These are phyloP conservation scores for Stereum hirsutum DNA, from an alignment of 1,284 basidiomycete genomes.

Conservation along the genomic window DNA sequence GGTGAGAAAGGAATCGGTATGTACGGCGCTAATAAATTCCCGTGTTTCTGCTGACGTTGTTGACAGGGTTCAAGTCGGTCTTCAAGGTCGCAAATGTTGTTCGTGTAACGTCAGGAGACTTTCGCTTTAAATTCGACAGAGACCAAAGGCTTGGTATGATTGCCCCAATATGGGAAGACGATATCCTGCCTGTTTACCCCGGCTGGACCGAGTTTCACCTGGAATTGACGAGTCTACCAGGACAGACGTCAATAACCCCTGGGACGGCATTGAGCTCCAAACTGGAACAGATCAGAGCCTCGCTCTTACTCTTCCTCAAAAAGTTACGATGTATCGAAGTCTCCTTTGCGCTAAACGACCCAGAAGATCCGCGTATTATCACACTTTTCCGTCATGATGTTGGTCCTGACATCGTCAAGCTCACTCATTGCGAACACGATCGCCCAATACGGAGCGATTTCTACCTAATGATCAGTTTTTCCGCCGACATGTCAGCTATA, in stretches of 20 bases:
- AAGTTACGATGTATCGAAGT: slow-evolving; percentile 10
- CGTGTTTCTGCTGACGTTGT: no score
- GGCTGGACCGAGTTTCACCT: slow-evolving; percentile 17
- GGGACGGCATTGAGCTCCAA: slow-evolving; percentile 7
- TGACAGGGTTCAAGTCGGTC: slow-evolving; percentile 16
- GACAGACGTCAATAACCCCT: no score
- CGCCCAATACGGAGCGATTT: no score
- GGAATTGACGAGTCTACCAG: slow-evolving; percentile 10
- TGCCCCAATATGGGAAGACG: slow-evolving; percentile 12
- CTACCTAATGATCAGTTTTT: no score
- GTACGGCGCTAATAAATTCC: no score
- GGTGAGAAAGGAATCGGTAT: slow-evolving; percentile 18
- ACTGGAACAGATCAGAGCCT: slow-evolving; percentile 11
- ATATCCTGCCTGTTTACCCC: not conserved
- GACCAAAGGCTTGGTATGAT: slow-evolving; percentile 15
- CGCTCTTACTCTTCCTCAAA: slow-evolving; percentile 16
- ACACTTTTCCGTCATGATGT: no score
- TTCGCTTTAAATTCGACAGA: slow-evolving; percentile 14
- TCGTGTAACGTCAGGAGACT: slow-evolving; percentile 13
- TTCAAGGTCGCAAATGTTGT: slow-evolving; percentile 16
- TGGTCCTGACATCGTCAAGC: no score
- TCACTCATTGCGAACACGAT: no score
- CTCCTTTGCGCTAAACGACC: slow-evolving; percentile 1
- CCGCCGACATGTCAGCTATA: slow-evolving; percentile 3
- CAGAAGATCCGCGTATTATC: no score